Evolutionary conservation across 2,329 filamentous ascomycete species (phyloP).

Genomic region (Aschersonia sp.): DNA sequence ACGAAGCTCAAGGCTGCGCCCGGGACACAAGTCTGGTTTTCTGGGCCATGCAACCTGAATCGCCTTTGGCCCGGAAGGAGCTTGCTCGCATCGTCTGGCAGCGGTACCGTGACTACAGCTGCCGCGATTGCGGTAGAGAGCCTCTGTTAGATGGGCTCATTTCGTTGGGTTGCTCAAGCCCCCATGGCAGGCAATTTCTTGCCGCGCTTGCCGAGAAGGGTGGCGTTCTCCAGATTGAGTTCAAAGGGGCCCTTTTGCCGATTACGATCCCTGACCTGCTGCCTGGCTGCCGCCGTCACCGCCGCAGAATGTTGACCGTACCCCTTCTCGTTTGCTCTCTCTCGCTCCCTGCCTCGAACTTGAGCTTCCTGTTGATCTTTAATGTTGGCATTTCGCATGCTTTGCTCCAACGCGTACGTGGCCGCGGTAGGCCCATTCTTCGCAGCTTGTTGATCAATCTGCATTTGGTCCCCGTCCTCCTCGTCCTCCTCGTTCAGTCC

Average conservation of each 20-base stretch:
- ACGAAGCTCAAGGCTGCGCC: no score
- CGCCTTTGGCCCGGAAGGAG: no score
- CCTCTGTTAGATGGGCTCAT: no score
- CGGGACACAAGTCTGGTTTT: no score
- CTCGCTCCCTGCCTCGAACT: conserved; percentile 17
- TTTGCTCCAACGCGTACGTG: conserved; percentile 66
- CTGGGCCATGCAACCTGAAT: no score
- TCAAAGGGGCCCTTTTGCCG: conserved; percentile 76
- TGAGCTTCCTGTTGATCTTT: conserved; percentile 27
- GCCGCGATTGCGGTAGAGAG: no score
- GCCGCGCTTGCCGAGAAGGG: conserved; percentile 60
- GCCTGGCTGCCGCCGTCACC: conserved; percentile 70
- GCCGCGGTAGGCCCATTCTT: conserved; percentile 26
- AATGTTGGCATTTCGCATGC: conserved; percentile 73
- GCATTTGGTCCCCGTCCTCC: conserved; percentile 38
- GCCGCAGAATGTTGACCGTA: conserved; percentile 83
- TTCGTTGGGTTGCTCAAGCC: conserved; percentile 4
- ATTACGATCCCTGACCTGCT: conserved; percentile 56
- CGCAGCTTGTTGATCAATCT: conserved; percentile 48
- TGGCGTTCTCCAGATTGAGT: conserved; percentile 81
- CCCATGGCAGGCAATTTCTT: conserved; percentile 36
- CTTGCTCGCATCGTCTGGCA: no score
- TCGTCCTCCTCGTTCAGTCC: conserved; percentile 57
- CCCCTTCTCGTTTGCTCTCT: conserved; percentile 37
- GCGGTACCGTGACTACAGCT: no score